Evolutionary conservation across 2,329 filamentous ascomycete genomes (phyloP), one percentile per base, ranked within the genome.

Genomic region (Monascus ruber): DNA sequence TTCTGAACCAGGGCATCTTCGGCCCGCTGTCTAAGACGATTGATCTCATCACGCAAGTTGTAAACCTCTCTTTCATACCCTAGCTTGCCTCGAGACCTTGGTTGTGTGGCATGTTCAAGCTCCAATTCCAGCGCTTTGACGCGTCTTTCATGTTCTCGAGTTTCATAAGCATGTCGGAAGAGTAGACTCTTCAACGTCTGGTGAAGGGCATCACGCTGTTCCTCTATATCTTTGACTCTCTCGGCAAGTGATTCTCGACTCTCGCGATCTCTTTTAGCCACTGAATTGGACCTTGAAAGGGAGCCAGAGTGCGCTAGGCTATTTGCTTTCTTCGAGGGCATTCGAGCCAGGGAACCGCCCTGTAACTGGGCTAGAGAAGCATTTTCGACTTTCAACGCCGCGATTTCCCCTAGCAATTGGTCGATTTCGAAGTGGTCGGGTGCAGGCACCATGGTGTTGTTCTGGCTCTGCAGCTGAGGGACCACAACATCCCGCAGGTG

Each of bases 1-100:
- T 96, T 96, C 54, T 94, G 85, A 55, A 94, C 86, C 9, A 96
- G 74, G 10, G 89, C 89, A 47, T 96, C 89, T 52, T 98, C 89
- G 26, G 89, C 89, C 39, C 91, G 79, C 45, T 81, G 81, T 33
- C 91, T 80, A 41, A 98, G 72, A 10, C 82, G 75, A 37, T 83
- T 85, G 45, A 98, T 83, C 58, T 98, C 91, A 24, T 82, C 79
- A 43, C 87, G 81, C 33, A 96, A 70, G 45, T 74, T 80, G 2
- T 74, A 72, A 5, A 96, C 84, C 54, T 96, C 89, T 48, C 74
- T 79, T 58, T 93, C 82, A 58, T 93, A 96, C 6, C 85, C 84
- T 4, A 78, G 77, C 49, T 82, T 81, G 47, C 79, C 77, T 2
- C 85, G 83, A 1, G 81, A 82, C 31, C 72, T 70, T 9, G 76